Evolutionary conservation across 2,329 filamentous ascomycete species (phyloP), one percentile per base, ranked within the genome.

Genomic region (Zymoseptoria ardabiliae): DNA sequence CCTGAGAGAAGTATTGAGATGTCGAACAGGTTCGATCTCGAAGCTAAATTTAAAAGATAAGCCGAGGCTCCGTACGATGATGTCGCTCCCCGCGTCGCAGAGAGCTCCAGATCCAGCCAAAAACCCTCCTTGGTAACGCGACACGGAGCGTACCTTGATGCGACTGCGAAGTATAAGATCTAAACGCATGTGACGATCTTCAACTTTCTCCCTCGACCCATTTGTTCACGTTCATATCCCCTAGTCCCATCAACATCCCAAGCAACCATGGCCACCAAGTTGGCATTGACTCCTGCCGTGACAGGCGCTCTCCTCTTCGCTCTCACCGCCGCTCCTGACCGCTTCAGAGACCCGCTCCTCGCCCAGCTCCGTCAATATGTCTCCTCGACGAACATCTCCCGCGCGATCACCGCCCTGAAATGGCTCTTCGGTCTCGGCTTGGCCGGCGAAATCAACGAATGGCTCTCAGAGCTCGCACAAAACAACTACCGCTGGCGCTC

Each of bases 401-500:
- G 65, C 21, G 55, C 64, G 17, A 63, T 69, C 55, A 67, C 65
- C 1, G 60, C 62, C 1, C 61, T 72, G 28, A 73, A 71, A 60
- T 70, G 65, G 66, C 62, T 72, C 21, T 66, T 71, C 28, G 69
- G 60, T 2, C 58, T 68, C 10, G 75, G 77, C 3, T 48, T 76
- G 2, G 58, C 68, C 20, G 55, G 59, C 9, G 61, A 64, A 25
- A 57, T 67, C 19, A 70, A 72, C 56, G 61, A 58, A 48, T 65
- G 62, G 50, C 62, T 74, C 23, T 70, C 68, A 22, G 64, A 65
- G 20, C 63, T 66, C 51, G 68, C 70, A 4, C 53, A 65, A 62
- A 63, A 79, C 69, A 71, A 74, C 51, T 78, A 74, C 68, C 70
- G 72, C 11, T 54, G 74, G 10, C 66, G 63, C 53, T 71, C 71